Evolutionary conservation across 2,329 filamentous ascomycete genomes (phyloP), one percentile per base, ranked within the genome.

Genomic region (Microdochium nivale): DNA sequence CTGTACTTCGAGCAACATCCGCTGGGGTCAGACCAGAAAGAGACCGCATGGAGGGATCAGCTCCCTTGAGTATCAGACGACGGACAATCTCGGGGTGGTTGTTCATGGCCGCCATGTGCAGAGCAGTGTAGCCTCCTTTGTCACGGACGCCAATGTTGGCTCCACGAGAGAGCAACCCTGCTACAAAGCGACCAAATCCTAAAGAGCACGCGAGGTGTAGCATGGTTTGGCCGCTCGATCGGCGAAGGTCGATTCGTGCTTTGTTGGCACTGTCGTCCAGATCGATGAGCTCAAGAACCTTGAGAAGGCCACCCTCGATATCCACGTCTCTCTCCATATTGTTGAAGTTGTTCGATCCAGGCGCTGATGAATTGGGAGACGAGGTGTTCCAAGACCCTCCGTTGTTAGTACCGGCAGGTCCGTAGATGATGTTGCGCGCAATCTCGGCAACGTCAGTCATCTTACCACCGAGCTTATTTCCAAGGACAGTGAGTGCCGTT

Each of bases 71-170:
- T 58, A 91, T 83, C 53, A 95, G 76, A 14, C 86, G 81, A 54
- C 86, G 79, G 14, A 92, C 84, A 58, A 94, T 89, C 62, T 90
- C 84, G 11, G 81, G 72, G 61, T 90, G 84, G 55, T 85, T 81
- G 65, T 87, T 85, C 62, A 95, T 78, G 25, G 87, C 84, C 21
- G 90, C 89, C 63, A 92, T 80, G 66, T 95, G 88, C 71, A 95
- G 78, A 14, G 90, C 83, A 3, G 88, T 90, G 67, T 89, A 92
- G 23, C 89, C 89, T 49, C 86, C 86, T 55, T 83, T 86, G 64
- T 95, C 90, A 51, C 83, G 79, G 35, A 83, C 73, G 60, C 92
- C 84, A 1, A 86, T 82, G 61, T 87, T 86, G 21, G 88, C 88
- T n/a, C 88, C 87, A 56, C 88, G 80, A 10, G 84, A 86, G 21